Evolutionary conservation across 2,329 filamentous ascomycete species (phyloP), one percentile per base, ranked within the genome.

Genomic region (Microcyclospora pomicola): DNA sequence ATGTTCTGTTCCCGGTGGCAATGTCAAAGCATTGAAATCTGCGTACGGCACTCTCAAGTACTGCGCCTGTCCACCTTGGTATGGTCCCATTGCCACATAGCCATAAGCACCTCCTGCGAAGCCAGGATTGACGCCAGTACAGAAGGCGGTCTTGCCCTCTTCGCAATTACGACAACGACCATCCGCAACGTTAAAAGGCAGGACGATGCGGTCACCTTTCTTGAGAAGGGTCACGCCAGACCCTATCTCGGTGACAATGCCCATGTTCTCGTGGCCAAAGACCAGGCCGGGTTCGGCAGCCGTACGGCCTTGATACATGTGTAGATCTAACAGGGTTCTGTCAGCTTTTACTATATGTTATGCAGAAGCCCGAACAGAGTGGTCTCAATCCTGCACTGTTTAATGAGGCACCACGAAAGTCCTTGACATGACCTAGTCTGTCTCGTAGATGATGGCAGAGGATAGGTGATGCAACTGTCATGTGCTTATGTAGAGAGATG

Each of bases 231-330:
- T 76, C 1, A 79, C 74, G 5, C 74, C 75, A 2, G 64, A 50
- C 1, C 75, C 75, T 0, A 69, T 50, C 72, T 75, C 72, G 9
- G 39, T 43, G 12, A 53, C 44, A 9, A 53, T 35, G 3, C 50
- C 49, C 48, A 52, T 49, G 33, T 52, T 53, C 42, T 55, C 75
- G 49, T 79, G 73, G 3, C 67, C 65, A 47, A 80, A 79, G 1
- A 75, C 73, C 27, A 80, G 66, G 7, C 75, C 75, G 1, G 67
- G 57, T 49, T 78, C 64, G 3, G 75, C 75, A 5, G 74, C 73
- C 0, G 74, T 80, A 37, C 75, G 59, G 2, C 75, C 76, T 54
- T 80, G 72, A 42, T 80, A 80, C 73, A 77, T 76, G 53, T 75
- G 57, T 41, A 63, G 47, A 42, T 62, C 54, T 5, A 30, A 36